These are phyloP conservation scores for Filobasidium floriforme DNA, from an alignment of 768 basidiomycete species.

Conservation along the genomic window DNA sequence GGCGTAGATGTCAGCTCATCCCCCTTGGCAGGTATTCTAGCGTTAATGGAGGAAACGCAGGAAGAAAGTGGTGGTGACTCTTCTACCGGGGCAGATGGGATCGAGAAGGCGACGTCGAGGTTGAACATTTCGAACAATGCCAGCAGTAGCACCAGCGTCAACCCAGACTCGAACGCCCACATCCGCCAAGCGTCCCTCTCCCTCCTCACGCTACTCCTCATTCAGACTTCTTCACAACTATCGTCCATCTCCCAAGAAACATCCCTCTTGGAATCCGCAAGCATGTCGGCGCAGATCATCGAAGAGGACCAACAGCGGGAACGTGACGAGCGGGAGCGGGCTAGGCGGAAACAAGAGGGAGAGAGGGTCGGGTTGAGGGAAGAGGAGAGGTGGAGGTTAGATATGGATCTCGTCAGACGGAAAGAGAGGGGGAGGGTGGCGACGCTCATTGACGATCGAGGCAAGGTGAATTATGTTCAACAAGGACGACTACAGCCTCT, in stretches of 20 bases:
- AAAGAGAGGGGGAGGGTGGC: constrained; percentile 41
- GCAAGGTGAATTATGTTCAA: constrained; percentile 70
- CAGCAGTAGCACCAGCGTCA: constrained; percentile 29
- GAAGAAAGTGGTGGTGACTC: no score
- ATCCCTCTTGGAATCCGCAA: constrained; percentile 52
- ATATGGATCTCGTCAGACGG: constrained; percentile 47
- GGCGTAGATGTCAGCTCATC: constrained; percentile 26
- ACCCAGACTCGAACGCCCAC: constrained; percentile 21
- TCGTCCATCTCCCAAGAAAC: constrained; percentile 65
- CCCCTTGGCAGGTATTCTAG: constrained; percentile 31
- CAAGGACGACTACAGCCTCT: no score
- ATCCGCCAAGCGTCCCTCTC: constrained; percentile 51
- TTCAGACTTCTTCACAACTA: constrained; percentile 61
- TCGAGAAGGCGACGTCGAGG: no score
- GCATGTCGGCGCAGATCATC: constrained; percentile 22
- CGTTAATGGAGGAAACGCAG: constrained; percentile 10
- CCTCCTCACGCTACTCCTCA: constrained; percentile 66
- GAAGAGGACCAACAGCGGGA: constrained; percentile 31
- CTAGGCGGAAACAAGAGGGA: constrained; percentile 30
- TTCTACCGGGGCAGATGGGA: no score
- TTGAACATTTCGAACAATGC: constrained; percentile 10
- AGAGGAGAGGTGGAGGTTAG: constrained; percentile 66
- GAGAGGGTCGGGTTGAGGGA: constrained; percentile 37
- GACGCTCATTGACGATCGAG: constrained; percentile 60
- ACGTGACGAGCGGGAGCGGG: constrained; percentile 42